Evolutionary conservation across 2,329 filamentous ascomycete genomes (phyloP), one percentile per base, ranked within the genome.

Genomic region (Botrytis medusae): DNA sequence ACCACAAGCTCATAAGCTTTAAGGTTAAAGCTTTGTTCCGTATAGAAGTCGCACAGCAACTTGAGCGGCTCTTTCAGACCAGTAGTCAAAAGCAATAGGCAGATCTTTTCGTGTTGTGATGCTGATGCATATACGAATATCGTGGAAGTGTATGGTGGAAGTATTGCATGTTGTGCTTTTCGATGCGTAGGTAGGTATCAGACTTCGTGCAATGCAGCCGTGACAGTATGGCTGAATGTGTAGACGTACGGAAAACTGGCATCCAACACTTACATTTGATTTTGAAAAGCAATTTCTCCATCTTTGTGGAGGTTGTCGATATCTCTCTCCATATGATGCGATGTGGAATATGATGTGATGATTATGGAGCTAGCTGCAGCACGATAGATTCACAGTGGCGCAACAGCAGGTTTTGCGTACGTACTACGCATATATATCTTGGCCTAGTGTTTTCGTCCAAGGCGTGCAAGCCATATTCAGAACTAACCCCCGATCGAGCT

Each of bases 1-100:
- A 59, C 20, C 32, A 61, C 32, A 61, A 61, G 32, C 44, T 59
- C 16, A 12, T 18, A 71, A 67, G 61, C 54, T 63, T 62, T n/a
- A 44, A 68, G 59, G 8, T 32, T 54, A 32, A 60, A 37, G 32
- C 20, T 16, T 60, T 34, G 18, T 34, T 32, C 32, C 57, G 57
- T 60, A 37, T 37, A 10, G 4, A 60, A 16, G 32, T 60, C 20
- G 20, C 20, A 60, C 57, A 14, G 5, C 57, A 22, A 32, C 44
- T 68, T 40, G n/a, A 46, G 64, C 64, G 44, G 29, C 44, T 51
- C 64, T 40, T 68, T n/a, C n/a, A 20, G 5, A 29, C 44, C 34
- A 40, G 44, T 51, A 25, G 20, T 25, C 2, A 37, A 59, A 18
- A 18, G 22, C 16, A 18, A 16, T 22, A 69, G 32, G 48, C 18